These are phyloP conservation scores for Mucor irregularis DNA, from an alignment of 371 early-diverging fungal genomes.

Conservation along the genomic window DNA sequence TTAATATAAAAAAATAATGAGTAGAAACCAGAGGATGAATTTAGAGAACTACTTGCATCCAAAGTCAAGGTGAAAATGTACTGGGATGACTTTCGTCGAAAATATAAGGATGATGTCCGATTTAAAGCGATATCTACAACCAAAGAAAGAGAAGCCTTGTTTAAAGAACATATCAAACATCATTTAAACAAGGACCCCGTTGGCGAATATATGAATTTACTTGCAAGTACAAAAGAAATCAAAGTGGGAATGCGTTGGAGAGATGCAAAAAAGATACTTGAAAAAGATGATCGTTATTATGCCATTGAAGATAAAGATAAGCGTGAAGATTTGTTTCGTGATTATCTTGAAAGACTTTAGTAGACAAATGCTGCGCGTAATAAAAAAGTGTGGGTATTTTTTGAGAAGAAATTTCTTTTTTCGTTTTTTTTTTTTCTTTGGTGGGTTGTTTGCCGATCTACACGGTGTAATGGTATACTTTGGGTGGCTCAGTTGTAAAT, in stretches of 20 bases:
- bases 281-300: slow-evolving; percentile 57
- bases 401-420: not conserved
- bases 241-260: slow-evolving; percentile 56
- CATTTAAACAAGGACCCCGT: slow-evolving; percentile 31
- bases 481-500: slow-evolving; percentile 42
- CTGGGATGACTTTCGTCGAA: slow-evolving; percentile 69
- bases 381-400: not conserved
- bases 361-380: slow-evolving; percentile 4
- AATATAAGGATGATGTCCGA: slow-evolving; percentile 57
- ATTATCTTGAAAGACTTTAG: slow-evolving; percentile 48
- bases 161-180: slow-evolving; percentile 54
- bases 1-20: slow-evolving; percentile 12
- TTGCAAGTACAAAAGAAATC: slow-evolving; percentile 51
- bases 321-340: slow-evolving; percentile 66
- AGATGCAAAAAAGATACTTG: slow-evolving; percentile 53
- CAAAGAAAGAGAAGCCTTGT: slow-evolving; percentile 54
- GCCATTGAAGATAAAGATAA: slow-evolving; percentile 54
- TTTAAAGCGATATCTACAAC: slow-evolving; percentile 48
- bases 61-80: slow-evolving; percentile 49
- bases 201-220: slow-evolving; percentile 48
- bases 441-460: not conserved
- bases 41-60: slow-evolving; percentile 46
- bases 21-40: slow-evolving; percentile 54
- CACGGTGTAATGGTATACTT: slow-evolving; percentile 24
- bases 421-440: not conserved